Percentiles rank a stretch among this genome's conserved stretches.
Evolutionary conservation across 495 filamentous ascomycete genomes (phyloP).

Genomic region (Penicillium pancosmium): DNA sequence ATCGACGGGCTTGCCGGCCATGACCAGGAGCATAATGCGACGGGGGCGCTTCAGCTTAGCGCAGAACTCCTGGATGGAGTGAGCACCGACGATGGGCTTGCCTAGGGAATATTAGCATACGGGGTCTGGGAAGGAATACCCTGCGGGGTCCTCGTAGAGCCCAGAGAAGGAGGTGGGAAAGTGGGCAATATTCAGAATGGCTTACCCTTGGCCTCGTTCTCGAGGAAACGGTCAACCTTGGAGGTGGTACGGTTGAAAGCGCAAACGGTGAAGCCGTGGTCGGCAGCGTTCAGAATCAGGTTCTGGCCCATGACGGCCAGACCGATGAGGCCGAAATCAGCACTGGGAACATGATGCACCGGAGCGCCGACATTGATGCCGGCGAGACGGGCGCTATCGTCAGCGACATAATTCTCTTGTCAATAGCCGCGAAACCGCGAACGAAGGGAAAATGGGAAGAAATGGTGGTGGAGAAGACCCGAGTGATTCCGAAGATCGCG

Average conservation of each 20-base stretch:
- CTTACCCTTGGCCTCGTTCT: conserved; percentile 87
- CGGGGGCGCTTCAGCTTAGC: conserved; percentile 95
- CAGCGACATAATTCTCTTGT: conserved; percentile 57
- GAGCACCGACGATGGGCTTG: conserved; percentile 90
- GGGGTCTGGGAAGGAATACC: conserved; percentile 11
- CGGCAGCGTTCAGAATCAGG: conserved; percentile 97
- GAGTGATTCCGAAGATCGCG: conserved; percentile 12
- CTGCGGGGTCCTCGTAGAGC: not conserved
- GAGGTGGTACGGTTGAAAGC: conserved; percentile 97
- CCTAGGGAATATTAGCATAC: conserved; percentile 49
- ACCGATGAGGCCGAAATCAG: conserved; percentile 98
- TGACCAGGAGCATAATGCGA: conserved; percentile 96
- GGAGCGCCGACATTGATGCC: conserved; percentile 76
- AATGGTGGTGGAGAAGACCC: conserved; percentile 10
- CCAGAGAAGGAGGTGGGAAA: not conserved
- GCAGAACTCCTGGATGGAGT: conserved; percentile 92
- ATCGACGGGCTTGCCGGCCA: conserved; percentile 96
- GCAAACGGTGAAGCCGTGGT: conserved; percentile 93
- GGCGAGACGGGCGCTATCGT: conserved; percentile 82
- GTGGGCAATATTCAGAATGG: not conserved
- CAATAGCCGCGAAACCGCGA: conserved; percentile 31
- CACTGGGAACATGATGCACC: conserved; percentile 59
- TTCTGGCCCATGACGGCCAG: conserved; percentile 99
- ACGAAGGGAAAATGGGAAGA: conserved; percentile 4
- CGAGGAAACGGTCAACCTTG: conserved; percentile 96